A percentile compares a stretch with the other conserved stretches of the same genome.
phyloP scores from a whole-genome alignment of 2,329 filamentous ascomycete species.

The Fusarium marasasianum region DNA sequence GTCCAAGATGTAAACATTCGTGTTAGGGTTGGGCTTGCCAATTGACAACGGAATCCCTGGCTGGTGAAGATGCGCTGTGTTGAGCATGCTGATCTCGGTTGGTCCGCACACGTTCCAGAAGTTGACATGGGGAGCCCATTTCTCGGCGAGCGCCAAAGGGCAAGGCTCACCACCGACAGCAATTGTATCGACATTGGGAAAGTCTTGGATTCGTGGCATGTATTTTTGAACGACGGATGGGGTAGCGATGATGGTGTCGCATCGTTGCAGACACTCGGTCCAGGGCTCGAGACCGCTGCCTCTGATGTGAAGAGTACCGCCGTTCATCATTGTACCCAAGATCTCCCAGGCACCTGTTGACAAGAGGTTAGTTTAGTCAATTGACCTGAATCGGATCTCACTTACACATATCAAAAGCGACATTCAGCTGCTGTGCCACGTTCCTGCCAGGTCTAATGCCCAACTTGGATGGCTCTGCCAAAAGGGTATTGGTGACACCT shows the following conservation, averaged over 20 bases:
- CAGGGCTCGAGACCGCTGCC: conserved; percentile 24
- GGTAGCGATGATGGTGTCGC: conserved; percentile 27
- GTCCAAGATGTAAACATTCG: conserved; percentile 61
- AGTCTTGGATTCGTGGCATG: conserved; percentile 17
- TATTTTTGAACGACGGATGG: conserved; percentile 30
- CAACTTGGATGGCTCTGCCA: conserved; percentile 26
- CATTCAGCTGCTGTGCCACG: conserved; percentile 32
- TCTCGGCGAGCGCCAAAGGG: conserved; percentile 18
- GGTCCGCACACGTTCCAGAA: conserved; percentile 32
- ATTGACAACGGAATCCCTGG: conserved; percentile 13
- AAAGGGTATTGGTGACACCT: conserved; percentile 24
- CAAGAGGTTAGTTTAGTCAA: neutral
- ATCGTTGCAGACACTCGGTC: conserved; percentile 24
- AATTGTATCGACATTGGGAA: conserved; percentile 24
- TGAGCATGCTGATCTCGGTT: conserved; percentile 31
- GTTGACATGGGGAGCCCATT: conserved; percentile 27
- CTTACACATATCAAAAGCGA: conserved; percentile 35
- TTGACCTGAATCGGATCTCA: accelerated
- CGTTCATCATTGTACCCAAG: conserved; percentile 30
- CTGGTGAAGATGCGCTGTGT: conserved; percentile 24
- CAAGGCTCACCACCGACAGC: conserved; percentile 30
- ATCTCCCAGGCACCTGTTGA: conserved; percentile 27
- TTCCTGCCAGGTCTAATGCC: conserved; percentile 20
- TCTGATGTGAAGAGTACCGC: conserved; percentile 29
- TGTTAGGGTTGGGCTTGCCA: conserved; percentile 59